Evolutionary conservation across 148 eudicot genomes (phyloP).

Genomic region (Mesembryanthemum crystallinum): DNA sequence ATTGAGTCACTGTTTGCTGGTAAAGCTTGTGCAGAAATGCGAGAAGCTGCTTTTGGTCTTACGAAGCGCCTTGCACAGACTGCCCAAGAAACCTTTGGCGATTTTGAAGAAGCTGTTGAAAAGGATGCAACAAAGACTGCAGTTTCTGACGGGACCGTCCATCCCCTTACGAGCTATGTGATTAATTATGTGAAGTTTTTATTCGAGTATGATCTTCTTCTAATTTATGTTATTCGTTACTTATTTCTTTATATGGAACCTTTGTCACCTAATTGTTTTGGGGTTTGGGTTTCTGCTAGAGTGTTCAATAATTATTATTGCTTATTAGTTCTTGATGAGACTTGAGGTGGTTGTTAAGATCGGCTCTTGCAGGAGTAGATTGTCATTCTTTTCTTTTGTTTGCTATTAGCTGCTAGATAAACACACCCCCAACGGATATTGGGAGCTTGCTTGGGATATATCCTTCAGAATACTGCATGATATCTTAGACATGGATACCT

Average conservation of each 20-base stretch:
- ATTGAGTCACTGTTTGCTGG: conserved; percentile 76
- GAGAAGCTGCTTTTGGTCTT: conserved; percentile 82
- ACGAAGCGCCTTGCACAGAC: conserved; percentile 94
- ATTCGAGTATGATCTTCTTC: conserved; percentile 70
- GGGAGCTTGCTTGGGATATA: neutral
- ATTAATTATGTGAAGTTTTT: conserved; percentile 92
- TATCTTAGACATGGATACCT: neutral
- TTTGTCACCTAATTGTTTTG: neutral
- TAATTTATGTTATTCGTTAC: neutral
- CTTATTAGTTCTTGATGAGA: too few relatives aligned
- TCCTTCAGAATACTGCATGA: neutral
- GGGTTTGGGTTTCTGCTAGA: neutral
- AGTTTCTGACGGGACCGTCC: conserved; percentile 91
- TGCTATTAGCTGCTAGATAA: neutral
- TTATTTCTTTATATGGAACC: conserved; percentile 11
- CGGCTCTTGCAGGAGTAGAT: neutral
- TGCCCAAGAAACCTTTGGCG: conserved; percentile 90
- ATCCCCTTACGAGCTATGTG: conserved; percentile 98
- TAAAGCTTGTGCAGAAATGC: conserved; percentile 82
- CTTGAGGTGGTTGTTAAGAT: neutral
- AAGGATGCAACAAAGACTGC: conserved; percentile 96
- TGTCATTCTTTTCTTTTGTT: neutral
- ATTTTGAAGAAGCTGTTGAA: conserved; percentile 98
- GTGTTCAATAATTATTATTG: neutral
- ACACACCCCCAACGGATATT: neutral